Evolutionary conservation across 768 basidiomycete genomes (phyloP).

Genomic region (Russula olivacea): DNA sequence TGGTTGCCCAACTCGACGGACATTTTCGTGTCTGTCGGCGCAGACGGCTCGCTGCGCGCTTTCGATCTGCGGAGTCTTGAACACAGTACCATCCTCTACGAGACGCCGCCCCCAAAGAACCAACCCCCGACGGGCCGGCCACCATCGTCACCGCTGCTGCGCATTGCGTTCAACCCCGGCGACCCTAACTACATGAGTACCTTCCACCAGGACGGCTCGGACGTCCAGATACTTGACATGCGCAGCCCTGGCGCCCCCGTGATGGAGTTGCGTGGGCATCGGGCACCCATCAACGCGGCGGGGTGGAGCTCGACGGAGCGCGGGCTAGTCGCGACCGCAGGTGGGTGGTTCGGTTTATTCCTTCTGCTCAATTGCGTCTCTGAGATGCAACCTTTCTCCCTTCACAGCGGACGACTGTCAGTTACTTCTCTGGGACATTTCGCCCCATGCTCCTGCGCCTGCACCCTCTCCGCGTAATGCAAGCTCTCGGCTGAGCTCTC

Average conservation of each 20-base stretch:
- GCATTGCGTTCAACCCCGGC: constrained; percentile 86
- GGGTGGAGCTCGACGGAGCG: constrained; percentile 86
- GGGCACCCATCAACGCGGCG: constrained; percentile 75
- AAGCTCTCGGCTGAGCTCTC: constrained; percentile 70
- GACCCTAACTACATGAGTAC: constrained; percentile 96
- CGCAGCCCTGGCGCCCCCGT: constrained; percentile 93
- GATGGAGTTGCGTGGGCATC: constrained; percentile 82
- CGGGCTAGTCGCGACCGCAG: constrained; percentile 81
- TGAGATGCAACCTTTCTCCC: constrained; percentile 5
- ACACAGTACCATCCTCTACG: constrained; percentile 97
- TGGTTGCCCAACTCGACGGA: constrained; percentile 96
- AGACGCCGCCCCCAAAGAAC: constrained; percentile 78
- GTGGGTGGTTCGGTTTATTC: constrained; percentile 38
- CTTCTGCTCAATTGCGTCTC: neutral
- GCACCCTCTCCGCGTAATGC: constrained; percentile 63
- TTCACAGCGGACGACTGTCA: constrained; percentile 85
- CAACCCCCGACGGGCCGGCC: constrained; percentile 59
- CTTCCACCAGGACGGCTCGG: constrained; percentile 88
- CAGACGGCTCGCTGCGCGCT: constrained; percentile 92
- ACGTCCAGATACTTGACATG: constrained; percentile 95
- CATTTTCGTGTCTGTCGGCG: constrained; percentile 97
- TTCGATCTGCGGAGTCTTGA: constrained; percentile 96
- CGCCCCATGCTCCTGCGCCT: constrained; percentile 48
- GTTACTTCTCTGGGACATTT: constrained; percentile 88
- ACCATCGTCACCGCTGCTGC: constrained; percentile 72